Base-by-base conservation (phyloP, 1,284 basidiomycete species). In the Peniophora sp. region DNA sequence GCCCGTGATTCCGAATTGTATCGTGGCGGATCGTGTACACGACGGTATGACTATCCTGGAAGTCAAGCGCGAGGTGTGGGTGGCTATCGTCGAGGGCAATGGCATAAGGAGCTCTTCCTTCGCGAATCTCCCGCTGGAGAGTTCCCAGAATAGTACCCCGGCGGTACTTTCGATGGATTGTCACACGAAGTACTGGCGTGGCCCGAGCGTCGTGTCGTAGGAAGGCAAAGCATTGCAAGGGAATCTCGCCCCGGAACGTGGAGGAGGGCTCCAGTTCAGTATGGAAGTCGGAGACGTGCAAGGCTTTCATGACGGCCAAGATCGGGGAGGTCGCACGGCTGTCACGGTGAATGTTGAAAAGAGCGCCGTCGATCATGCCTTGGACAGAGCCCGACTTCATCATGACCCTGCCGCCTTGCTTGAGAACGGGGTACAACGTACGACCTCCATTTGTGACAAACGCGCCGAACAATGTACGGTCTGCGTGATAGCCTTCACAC, bases 401-500 rank as follows among this genome's bases (percentile, higher is more conserved):
- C 14, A 44, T 20, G 17, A 12, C 14, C 1, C 10, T 19, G 41
- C 41, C 41, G 14, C 20, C 41, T 10, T 19, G 12, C 14, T 10
- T 11, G 20, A 16, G 14, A 20, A 44, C 41, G 14, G 10, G 14
- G 17, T 44, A 19, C 14, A 19, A 10, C 10, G 19, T 20, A 19
- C 41, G 41, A 16, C 12, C 41, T 10, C 10, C 10, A 19, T 10
- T 44, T 19, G 41, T 11, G 19, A 49, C 59, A 46, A 50, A 50
- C 19, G 56, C 58, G 46, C 64, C 64, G 55, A 69, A 69, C 1
- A 67, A 49, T 12, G 60, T 58, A 34, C 64, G 52, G 22, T 62
- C 52, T 16, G 65, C 55, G 10, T 64, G 53, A 24, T 58, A 56
- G 3, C 66, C 66, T 53, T 65, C 63, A 41, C 62, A 66, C 49